A percentile compares a stretch with the other conserved stretches of the same genome.
phyloP scores from a whole-genome alignment of 2,329 filamentous ascomycete species.

The Pseudocercospora ulei region DNA sequence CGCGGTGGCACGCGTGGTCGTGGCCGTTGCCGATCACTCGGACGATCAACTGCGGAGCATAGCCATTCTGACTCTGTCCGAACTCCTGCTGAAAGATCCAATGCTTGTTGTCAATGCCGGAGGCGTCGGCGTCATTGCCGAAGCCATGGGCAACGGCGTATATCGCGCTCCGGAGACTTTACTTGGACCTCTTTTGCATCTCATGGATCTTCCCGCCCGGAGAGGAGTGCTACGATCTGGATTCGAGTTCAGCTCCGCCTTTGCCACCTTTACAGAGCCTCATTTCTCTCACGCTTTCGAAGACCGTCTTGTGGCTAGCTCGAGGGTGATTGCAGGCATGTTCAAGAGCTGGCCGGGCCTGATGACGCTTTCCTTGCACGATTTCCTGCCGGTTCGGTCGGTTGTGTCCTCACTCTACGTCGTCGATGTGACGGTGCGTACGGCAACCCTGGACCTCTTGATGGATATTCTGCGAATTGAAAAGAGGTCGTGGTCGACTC shows the following conservation, averaged over 20 bases:
- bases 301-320: constrained; percentile 69
- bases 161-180: constrained; percentile 90
- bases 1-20: constrained; percentile 77
- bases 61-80: constrained; percentile 82
- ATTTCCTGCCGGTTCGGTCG: constrained; percentile 74
- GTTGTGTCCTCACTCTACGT: constrained; percentile 59
- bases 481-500: constrained; percentile 85
- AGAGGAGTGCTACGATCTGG: constrained; percentile 77
- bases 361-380: constrained; percentile 76
- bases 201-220: constrained; percentile 73
- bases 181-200: constrained; percentile 74
- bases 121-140: constrained; percentile 77
- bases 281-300: constrained; percentile 48
- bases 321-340: constrained; percentile 82
- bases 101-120: constrained; percentile 70
- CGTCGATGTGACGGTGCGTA: constrained; percentile 49
- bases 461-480: constrained; percentile 83
- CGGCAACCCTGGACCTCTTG: constrained; percentile 78
- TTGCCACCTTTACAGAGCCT: constrained; percentile 87
- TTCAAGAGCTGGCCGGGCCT: constrained; percentile 90
- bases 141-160: constrained; percentile 77
- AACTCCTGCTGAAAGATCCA: constrained; percentile 81
- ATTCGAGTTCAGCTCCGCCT: constrained; percentile 73
- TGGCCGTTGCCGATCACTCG: constrained; percentile 76
- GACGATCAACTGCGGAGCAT: constrained; percentile 83